Percentiles rank a stretch among this genome's conserved stretches.
Evolutionary conservation across 352 stramenopile genomes (phyloP).

Genomic region (Globisporangium cylindrosporum): DNA sequence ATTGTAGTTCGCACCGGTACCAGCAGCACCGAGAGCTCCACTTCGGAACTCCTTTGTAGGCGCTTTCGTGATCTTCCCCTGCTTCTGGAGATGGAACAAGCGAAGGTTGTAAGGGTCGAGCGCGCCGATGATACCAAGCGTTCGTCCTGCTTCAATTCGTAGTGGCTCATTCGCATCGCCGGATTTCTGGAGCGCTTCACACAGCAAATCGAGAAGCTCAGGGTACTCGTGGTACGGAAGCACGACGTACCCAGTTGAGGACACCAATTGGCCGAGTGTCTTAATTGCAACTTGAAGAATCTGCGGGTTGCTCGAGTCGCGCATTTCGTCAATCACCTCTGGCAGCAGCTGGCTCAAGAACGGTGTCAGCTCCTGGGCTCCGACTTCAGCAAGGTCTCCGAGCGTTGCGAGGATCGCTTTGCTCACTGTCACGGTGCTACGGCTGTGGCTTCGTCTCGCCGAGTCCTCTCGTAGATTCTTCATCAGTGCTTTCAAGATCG

Average conservation of each 20-base stretch:
- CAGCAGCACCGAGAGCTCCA: slow-evolving; percentile 33
- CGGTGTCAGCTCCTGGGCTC: slow-evolving; percentile 72
- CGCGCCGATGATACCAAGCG: slow-evolving; percentile 75
- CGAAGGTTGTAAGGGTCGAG: slow-evolving; percentile 85
- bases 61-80: slow-evolving; percentile 67
- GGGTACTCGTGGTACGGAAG: slow-evolving; percentile 84
- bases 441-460: slow-evolving; percentile 57
- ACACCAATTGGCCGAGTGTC: slow-evolving; percentile 79
- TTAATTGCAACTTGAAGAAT: slow-evolving; percentile 86
- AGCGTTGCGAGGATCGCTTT: slow-evolving; percentile 83
- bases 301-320: slow-evolving; percentile 80
- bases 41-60: slow-evolving; percentile 74
- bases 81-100: slow-evolving; percentile 77
- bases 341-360: slow-evolving; percentile 83
- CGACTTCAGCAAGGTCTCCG: slow-evolving; percentile 76
- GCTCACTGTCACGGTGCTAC: slow-evolving; percentile 78
- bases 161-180: slow-evolving; percentile 75
- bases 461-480: slow-evolving; percentile 87
- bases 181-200: slow-evolving; percentile 74
- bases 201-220: slow-evolving; percentile 77
- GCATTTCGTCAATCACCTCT: slow-evolving; percentile 86
- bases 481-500: slow-evolving; percentile 83
- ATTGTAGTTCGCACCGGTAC: slow-evolving; percentile 23
- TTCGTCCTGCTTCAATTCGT: slow-evolving; percentile 77
- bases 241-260: slow-evolving; percentile 81